These are phyloP conservation scores for Vigna mungo DNA, from an alignment of 306 rosid species.

Conservation along the genomic window DNA sequence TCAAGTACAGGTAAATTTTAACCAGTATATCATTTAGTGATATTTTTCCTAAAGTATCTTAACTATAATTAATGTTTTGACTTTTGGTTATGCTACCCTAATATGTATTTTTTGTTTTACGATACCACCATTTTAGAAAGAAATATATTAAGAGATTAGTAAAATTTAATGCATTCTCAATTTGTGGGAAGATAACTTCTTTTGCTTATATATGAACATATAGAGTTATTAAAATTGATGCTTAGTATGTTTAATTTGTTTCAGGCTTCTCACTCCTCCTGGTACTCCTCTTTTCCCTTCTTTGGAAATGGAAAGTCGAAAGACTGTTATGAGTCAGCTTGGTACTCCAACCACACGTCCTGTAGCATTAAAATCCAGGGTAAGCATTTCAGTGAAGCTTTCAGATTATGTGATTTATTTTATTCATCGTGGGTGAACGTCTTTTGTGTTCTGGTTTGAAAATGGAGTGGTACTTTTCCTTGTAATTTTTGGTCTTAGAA, in stretches of 20 bases:
- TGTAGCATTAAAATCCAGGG: slow-evolving; percentile 81
- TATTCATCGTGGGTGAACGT: background rate
- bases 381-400: slow-evolving; percentile 55
- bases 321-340: slow-evolving; percentile 79
- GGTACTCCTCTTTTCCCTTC: slow-evolving; percentile 99
- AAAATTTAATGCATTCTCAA: no score
- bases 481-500: slow-evolving; percentile 19
- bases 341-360: slow-evolving; percentile 79
- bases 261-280: slow-evolving; percentile 97
- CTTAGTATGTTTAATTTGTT: slow-evolving; percentile 44
- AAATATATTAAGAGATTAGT: no score
- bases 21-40: no score
- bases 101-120: no score
- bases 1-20: no score
- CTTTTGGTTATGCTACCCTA: no score
- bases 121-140: no score
- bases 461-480: slow-evolving; percentile 29
- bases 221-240: slow-evolving; percentile 17
- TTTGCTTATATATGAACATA: no score
- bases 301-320: slow-evolving; percentile 84
- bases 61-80: no score
- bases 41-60: no score
- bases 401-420: slow-evolving; percentile 17
- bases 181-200: no score
- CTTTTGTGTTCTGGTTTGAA: slow-evolving; percentile 23